These are phyloP conservation scores for Sugiyamaella mastotermitis DNA, from an alignment of 805 yeast genomes.

Conservation along the genomic window DNA sequence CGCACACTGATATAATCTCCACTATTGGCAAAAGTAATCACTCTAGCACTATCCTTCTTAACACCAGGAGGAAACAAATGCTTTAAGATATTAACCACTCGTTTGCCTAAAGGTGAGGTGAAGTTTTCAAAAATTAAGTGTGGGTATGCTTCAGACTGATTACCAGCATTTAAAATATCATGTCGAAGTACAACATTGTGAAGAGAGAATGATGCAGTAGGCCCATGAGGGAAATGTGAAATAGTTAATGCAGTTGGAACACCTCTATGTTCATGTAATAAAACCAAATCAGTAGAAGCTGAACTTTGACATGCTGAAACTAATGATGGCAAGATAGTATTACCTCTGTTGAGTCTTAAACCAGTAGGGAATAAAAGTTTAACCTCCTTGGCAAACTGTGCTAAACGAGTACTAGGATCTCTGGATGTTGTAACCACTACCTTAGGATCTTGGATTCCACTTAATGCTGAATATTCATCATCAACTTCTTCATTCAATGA, in stretches of 20 bases:
- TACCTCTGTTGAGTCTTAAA: constrained; percentile 88
- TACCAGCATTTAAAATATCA: constrained; percentile 80
- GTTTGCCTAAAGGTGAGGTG: constrained; percentile 68
- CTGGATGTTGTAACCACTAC: constrained; percentile 90
- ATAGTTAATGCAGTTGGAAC: constrained; percentile 91
- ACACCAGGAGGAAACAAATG: constrained; percentile 97
- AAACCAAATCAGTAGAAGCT: constrained; percentile 75
- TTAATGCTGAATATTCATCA: constrained; percentile 83
- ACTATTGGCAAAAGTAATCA: constrained; percentile 83
- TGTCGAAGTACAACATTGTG: constrained; percentile 94
- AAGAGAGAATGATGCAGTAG: constrained; percentile 87
- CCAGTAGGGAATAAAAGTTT: constrained; percentile 85
- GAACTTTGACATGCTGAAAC: constrained; percentile 79
- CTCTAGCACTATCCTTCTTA: constrained; percentile 81
- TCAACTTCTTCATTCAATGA: constrained; percentile 62
- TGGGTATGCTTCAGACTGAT: constrained; percentile 87
- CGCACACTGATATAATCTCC: constrained; percentile 92
- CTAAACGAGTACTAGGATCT: constrained; percentile 76
- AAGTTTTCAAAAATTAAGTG: constrained; percentile 91
- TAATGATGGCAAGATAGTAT: constrained; percentile 74
- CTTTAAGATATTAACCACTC: constrained; percentile 75
- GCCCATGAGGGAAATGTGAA: constrained; percentile 97
- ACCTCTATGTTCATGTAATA: constrained; percentile 96
- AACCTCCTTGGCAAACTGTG: constrained; percentile 91
- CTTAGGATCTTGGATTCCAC: constrained; percentile 88